Conservation (phyloP, 352 stramenopile species). For the Vaucheria bursata region DNA sequence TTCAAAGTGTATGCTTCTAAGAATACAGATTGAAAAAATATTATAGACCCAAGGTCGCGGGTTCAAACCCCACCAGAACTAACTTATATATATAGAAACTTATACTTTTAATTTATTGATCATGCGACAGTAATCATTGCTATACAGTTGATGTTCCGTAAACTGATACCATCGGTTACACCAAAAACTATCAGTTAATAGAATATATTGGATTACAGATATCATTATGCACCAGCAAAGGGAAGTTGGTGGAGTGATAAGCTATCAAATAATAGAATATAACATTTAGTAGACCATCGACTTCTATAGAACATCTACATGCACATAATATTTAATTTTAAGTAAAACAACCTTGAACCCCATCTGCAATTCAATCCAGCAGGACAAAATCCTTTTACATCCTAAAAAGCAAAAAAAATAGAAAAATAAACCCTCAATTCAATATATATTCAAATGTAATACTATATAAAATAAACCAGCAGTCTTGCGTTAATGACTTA, state of each 20-base stretch:
- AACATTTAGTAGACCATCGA: no score
- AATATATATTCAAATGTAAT: neutral
- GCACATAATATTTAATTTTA: neutral
- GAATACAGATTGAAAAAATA: neutral
- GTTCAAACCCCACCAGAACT: neutral
- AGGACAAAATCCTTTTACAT: neutral
- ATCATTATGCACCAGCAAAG: no score
- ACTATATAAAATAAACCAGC: neutral
- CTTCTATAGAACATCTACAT: no score
- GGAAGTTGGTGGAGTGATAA: no score
- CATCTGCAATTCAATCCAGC: conserved; percentile 3
- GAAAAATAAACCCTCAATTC: neutral
- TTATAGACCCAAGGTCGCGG: neutral
- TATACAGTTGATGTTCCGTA: no score
- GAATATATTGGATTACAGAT: no score
- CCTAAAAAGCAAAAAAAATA: neutral
- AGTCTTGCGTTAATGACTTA: neutral
- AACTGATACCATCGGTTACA: no score
- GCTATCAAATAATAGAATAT: no score
- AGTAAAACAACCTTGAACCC: neutral
- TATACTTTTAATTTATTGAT: neutral
- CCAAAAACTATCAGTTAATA: no score
- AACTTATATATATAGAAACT: neutral
- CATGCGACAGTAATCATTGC: neutral
- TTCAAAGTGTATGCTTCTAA: no score